These are phyloP conservation scores for Tetrahymena borealis DNA, from an alignment of 73 alveolate species.

Conservation along the genomic window DNA sequence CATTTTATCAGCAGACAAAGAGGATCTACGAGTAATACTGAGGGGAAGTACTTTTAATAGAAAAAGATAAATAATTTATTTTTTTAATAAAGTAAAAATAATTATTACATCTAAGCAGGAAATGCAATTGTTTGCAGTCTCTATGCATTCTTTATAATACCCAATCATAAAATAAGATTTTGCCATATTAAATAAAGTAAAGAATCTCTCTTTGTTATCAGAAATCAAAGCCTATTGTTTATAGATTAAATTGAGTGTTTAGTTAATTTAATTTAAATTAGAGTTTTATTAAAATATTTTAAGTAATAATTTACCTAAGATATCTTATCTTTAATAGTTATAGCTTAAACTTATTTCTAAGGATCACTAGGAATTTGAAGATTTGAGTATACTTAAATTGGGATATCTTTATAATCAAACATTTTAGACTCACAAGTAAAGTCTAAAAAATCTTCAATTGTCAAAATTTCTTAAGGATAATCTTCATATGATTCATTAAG, in stretches of 20 bases:
- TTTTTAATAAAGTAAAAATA: background rate
- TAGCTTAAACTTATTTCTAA: background rate
- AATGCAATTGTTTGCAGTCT: background rate
- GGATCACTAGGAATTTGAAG: background rate
- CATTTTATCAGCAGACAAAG: background rate
- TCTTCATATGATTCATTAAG: background rate
- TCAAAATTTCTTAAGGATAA: background rate
- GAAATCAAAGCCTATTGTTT: background rate
- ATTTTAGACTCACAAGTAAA: background rate
- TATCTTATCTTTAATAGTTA: background rate
- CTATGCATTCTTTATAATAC: background rate
- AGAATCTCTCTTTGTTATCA: background rate
- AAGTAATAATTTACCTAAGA: background rate
- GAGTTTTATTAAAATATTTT: too few species aligned
- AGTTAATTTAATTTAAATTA: too few species aligned
- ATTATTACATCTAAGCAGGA: background rate
- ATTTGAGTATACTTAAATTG: background rate
- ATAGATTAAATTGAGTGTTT: too few species aligned
- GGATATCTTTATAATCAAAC: background rate
- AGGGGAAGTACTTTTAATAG: background rate
- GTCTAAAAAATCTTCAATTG: background rate
- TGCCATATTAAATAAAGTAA: background rate
- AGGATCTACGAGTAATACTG: background rate
- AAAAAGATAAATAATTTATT: background rate
- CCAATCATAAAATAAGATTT: background rate